Percentiles rank a stretch among this genome's conserved stretches.
Evolutionary conservation across 1,139 yeast species (phyloP).

Genomic region (Yamadazyma diospyri): DNA sequence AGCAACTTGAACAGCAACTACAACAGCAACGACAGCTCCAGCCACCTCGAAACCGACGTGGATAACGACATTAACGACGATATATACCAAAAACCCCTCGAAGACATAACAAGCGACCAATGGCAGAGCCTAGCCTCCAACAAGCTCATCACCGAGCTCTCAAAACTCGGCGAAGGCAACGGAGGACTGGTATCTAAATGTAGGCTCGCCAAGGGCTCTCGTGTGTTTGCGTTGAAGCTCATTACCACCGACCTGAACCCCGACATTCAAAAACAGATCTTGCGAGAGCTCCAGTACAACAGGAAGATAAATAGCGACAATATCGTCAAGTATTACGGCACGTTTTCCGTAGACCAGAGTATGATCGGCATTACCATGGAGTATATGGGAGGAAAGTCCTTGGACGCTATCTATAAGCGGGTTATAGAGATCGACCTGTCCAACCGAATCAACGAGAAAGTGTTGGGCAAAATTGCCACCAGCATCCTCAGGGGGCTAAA

Average conservation of each 20-base stretch:
- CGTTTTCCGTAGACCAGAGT: constrained; percentile 72
- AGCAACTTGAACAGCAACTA: neutral
- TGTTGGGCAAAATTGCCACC: constrained; percentile 84
- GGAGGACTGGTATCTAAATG: constrained; percentile 91
- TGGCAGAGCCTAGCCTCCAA: constrained; percentile 67
- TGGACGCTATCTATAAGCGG: constrained; percentile 83
- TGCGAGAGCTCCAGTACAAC: constrained; percentile 86
- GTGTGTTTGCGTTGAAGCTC: constrained; percentile 83
- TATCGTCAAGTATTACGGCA: constrained; percentile 90
- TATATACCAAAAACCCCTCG: constrained; percentile 28
- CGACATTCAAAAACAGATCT: constrained; percentile 76
- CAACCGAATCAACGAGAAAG: constrained; percentile 89
- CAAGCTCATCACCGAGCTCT: constrained; percentile 35
- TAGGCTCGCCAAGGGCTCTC: constrained; percentile 11
- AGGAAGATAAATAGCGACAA: constrained; percentile 76
- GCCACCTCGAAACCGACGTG: neutral
- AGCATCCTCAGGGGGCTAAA: constrained; percentile 80
- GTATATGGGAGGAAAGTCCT: constrained; percentile 88
- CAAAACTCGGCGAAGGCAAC: constrained; percentile 85
- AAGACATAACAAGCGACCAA: constrained; percentile 66
- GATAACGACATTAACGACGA: constrained; percentile 1
- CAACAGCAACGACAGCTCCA: neutral
- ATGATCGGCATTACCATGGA: constrained; percentile 93
- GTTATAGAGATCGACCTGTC: constrained; percentile 58
- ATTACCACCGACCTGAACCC: constrained; percentile 77